Evolutionary conservation across 805 yeast genomes (phyloP).

Genomic region (Spathaspora sp.): DNA sequence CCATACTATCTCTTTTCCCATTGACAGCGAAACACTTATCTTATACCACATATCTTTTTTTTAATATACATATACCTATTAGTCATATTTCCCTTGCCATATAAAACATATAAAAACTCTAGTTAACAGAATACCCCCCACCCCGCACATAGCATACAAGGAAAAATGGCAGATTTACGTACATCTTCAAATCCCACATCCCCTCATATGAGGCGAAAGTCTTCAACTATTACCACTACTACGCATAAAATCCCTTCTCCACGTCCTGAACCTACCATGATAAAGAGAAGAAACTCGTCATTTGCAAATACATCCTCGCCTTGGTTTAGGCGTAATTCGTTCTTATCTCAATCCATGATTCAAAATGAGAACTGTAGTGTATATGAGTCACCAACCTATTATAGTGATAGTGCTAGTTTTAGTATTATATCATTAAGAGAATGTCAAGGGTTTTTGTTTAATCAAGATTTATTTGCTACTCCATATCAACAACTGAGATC

Average conservation of each 20-base stretch:
- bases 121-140: not conserved
- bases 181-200: not conserved
- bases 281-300: constrained; percentile 20
- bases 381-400: constrained; percentile 41
- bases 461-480: constrained; percentile 72
- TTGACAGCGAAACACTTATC: not conserved
- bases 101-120: not conserved
- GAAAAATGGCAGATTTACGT: constrained; percentile 3
- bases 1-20: not conserved
- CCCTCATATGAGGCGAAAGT: constrained; percentile 4
- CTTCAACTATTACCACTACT: not conserved
- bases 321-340: constrained; percentile 53
- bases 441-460: constrained; percentile 73
- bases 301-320: constrained; percentile 44
- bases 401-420: constrained; percentile 20
- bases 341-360: constrained; percentile 55
- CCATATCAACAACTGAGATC: constrained; percentile 58
- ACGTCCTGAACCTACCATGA: constrained; percentile 9
- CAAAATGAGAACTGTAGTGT: constrained; percentile 52
- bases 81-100: not conserved
- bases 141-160: not conserved
- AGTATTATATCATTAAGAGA: constrained; percentile 48
- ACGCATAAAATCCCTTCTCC: not conserved
- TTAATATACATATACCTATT: too few species aligned
- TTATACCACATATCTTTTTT: not conserved